Percentiles rank a stretch among this genome's conserved stretches.
These are phyloP conservation scores for Saccharomycopsis sp. DNA, from an alignment of 805 yeast genomes.

Conservation along the genomic window DNA sequence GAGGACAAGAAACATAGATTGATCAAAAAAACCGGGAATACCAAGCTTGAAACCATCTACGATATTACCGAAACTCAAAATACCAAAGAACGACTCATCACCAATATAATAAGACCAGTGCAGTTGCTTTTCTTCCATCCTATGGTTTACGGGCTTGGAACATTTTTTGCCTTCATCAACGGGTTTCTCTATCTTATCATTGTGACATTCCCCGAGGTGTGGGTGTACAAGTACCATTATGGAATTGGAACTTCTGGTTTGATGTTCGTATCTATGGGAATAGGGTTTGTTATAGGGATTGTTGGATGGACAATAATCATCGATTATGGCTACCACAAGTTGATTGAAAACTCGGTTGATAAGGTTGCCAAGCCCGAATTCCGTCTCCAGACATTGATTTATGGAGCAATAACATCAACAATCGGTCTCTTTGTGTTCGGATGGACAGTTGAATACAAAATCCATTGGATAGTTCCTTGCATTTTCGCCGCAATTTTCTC, in stretches of 20 bases:
- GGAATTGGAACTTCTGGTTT: constrained; percentile 45
- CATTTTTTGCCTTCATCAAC: constrained; percentile 57
- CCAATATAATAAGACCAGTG: constrained; percentile 50
- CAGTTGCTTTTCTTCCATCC: constrained; percentile 49
- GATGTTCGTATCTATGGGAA: constrained; percentile 50
- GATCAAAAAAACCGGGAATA: constrained; percentile 39
- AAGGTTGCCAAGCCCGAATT: constrained; percentile 50
- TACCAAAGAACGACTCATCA: constrained; percentile 30
- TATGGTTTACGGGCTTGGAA: constrained; percentile 55
- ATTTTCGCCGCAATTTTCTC: constrained; percentile 49
- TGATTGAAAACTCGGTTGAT: constrained; percentile 29
- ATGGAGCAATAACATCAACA: constrained; percentile 45
- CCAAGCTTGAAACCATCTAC: constrained; percentile 49
- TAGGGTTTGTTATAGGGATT: constrained; percentile 49
- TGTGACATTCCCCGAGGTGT: constrained; percentile 52
- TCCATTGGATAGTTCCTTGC: constrained; percentile 52
- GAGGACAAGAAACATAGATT: constrained; percentile 37
- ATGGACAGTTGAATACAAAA: constrained; percentile 44
- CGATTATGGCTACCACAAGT: constrained; percentile 33
- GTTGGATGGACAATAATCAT: constrained; percentile 41
- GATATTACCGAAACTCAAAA: constrained; percentile 39
- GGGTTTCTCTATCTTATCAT: constrained; percentile 61
- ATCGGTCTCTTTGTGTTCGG: constrained; percentile 54
- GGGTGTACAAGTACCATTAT: constrained; percentile 41
- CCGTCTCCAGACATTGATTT: constrained; percentile 45